phyloP scores from a whole-genome alignment of 2,329 filamentous ascomycete species.

The Exutisphaerella laricina region DNA sequence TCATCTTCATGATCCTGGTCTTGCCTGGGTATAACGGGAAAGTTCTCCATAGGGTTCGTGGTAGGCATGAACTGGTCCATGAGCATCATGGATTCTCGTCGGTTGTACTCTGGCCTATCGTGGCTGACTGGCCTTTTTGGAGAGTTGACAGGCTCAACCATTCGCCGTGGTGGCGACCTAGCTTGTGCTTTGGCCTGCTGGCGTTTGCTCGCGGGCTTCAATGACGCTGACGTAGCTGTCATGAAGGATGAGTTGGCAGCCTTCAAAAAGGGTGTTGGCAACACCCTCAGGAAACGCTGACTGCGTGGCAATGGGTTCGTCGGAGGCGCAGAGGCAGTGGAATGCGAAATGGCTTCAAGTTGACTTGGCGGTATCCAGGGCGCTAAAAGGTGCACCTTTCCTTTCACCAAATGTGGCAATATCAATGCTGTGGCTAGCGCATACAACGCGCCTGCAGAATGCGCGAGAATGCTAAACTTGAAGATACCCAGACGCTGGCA shows the following conservation, averaged over 20 bases:
- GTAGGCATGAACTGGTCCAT: conserved; percentile 41
- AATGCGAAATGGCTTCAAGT: conserved; percentile 62
- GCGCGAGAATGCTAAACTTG: conserved; percentile 92
- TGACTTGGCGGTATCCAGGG: conserved; percentile 97
- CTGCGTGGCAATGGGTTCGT: conserved; percentile 84
- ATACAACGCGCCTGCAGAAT: conserved; percentile 97
- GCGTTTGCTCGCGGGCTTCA: conserved; percentile 31
- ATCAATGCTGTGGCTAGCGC: conserved; percentile 89
- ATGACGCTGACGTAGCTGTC: conserved; percentile 67
- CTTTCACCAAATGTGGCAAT: conserved; percentile 93
- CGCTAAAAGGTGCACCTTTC: conserved; percentile 86
- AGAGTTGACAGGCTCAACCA: conserved; percentile 10
- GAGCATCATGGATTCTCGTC: conserved; percentile 47
- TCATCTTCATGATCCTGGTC: conserved; percentile 23
- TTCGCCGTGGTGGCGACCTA: conserved; percentile 15
- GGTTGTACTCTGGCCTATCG: conserved; percentile 30
- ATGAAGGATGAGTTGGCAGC: conserved; percentile 96
- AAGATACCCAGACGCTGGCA: conserved; percentile 88
- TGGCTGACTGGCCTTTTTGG: conserved; percentile 22
- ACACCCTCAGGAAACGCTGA: conserved; percentile 80
- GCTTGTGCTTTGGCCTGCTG: conserved; percentile 13
- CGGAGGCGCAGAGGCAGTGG: conserved; percentile 53
- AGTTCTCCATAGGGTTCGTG: conserved; percentile 30
- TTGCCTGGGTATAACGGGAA: conserved; percentile 23
- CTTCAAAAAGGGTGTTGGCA: conserved; percentile 86